Conservation (phyloP, 768 basidiomycete genomes). For the Sporobolomyces phaffii region DNA sequence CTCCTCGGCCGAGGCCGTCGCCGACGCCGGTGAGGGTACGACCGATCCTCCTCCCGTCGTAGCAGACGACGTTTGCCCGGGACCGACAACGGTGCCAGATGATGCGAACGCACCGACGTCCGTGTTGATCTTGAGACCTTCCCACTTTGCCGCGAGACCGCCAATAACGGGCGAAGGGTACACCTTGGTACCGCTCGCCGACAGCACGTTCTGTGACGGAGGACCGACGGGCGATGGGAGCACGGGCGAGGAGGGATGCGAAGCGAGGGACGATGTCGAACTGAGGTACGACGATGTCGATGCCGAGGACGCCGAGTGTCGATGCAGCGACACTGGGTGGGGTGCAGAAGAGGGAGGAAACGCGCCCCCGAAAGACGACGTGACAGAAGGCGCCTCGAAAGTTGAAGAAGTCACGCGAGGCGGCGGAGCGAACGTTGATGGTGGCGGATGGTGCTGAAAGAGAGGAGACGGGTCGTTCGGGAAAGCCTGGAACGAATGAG, state of each 20-base stretch:
- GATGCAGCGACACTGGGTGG: not conserved
- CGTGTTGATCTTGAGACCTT: not conserved
- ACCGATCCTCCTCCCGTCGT: not conserved
- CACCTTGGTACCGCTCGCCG: not conserved
- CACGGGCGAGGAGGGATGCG: not conserved
- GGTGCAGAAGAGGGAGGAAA: no score
- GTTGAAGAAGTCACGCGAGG: not conserved
- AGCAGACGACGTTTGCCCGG: not conserved
- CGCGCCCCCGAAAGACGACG: no score
- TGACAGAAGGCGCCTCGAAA: not conserved
- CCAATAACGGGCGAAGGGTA: not conserved
- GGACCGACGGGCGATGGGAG: not conserved
- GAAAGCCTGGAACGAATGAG: not conserved
- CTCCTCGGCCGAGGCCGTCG: not conserved
- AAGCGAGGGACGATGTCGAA: not conserved
- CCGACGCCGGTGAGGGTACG: not conserved
- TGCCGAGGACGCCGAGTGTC: slow-evolving; percentile 10
- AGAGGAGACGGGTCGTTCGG: not conserved
- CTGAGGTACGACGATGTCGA: not conserved
- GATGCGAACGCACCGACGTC: not conserved
- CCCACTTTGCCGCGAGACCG: not conserved
- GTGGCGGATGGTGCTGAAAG: not conserved
- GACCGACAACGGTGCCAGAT: not conserved
- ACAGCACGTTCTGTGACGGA: not conserved
- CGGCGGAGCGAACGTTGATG: not conserved